Base-by-base conservation (phyloP, 805 yeast genomes). In the Maudiozyma pseudohumilis region DNA sequence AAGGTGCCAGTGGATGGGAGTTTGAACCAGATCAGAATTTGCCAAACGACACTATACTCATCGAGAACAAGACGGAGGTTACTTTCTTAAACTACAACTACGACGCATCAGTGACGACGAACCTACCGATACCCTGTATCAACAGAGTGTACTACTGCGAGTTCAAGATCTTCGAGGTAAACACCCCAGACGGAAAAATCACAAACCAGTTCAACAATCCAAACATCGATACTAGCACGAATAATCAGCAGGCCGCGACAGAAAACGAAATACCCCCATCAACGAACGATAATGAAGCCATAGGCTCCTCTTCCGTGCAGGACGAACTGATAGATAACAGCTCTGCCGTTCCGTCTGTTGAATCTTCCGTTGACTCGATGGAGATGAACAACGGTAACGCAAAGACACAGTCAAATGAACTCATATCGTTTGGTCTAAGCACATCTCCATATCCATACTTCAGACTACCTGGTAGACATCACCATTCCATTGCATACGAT, bases 361-460 rank as follows among this genome's bases (percentile, higher is more conserved):
- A 18, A 16, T 35, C 38, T 13, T 29, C 25, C 5, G 12, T 11
- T 3, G 25, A 28, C 3, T 15, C 37, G 6, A 15, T 15, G 7
- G 32, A 29, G 5, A 16, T 18, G 8, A n/a, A 31, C 13, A 6
- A 23, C 8, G 23, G 17, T n/a, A 11, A 15, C 16, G 16, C 10
- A 13, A 35, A 35, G 16, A 27, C 20, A 11, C 40, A 36, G 27
- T 32, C 31, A 3, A 63, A 63, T 11, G 74, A 80, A 9, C 40
- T 62, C 0, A 64, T 89, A 1, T 75, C 95, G 0, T 66, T 92
- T 15, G 98, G 98, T 0, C 53, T 92, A 3, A 71, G 88, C 0
- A 75, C 94, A 0, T 74, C 77, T 44, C 98, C 98, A 6, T 92
- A 92, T 52, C 98, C 98, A 2, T 77, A 80, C 60, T 92, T 92